phyloP scores from a whole-genome alignment of 768 basidiomycete genomes.

The Trametes meyenii region DNA sequence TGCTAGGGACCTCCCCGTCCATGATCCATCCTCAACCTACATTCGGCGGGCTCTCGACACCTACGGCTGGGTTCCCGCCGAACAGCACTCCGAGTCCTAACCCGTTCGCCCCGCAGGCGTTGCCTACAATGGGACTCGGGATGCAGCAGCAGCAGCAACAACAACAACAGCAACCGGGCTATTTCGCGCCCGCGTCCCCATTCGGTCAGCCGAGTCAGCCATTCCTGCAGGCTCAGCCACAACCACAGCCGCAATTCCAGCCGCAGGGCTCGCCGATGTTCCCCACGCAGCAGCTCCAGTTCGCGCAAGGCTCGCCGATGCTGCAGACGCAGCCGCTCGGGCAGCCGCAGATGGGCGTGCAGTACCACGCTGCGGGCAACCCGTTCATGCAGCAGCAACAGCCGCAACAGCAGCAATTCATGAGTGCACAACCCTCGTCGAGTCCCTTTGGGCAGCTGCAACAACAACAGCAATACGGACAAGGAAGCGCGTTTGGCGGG shows the following conservation, averaged over 20 bases:
- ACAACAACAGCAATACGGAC: conserved; percentile 28
- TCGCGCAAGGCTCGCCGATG: conserved; percentile 31
- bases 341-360: conserved; percentile 31
- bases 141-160: conserved; percentile 6
- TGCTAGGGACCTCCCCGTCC: conserved; percentile 18
- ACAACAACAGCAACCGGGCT: neutral
- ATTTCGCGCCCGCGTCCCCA: conserved; percentile 19
- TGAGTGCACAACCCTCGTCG: conserved; percentile 29
- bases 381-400: conserved; percentile 28
- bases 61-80: neutral
- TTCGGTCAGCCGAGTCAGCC: conserved; percentile 19
- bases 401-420: conserved; percentile 25
- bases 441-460: conserved; percentile 22
- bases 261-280: conserved; percentile 21
- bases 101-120: conserved; percentile 24
- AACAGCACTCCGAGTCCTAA: conserved; percentile 24
- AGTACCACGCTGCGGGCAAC: conserved; percentile 15
- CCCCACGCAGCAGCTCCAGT: conserved; percentile 26
- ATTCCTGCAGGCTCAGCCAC: conserved; percentile 13
- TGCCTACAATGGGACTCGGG: conserved; percentile 4
- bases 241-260: conserved; percentile 11
- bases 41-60: neutral
- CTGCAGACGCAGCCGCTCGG: conserved; percentile 31
- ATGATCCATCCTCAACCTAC: conserved; percentile 18
- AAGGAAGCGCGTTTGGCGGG: conserved; percentile 20